phyloP scores from a whole-genome alignment of 805 yeast genomes.

The Yarrowia sp. region DNA sequence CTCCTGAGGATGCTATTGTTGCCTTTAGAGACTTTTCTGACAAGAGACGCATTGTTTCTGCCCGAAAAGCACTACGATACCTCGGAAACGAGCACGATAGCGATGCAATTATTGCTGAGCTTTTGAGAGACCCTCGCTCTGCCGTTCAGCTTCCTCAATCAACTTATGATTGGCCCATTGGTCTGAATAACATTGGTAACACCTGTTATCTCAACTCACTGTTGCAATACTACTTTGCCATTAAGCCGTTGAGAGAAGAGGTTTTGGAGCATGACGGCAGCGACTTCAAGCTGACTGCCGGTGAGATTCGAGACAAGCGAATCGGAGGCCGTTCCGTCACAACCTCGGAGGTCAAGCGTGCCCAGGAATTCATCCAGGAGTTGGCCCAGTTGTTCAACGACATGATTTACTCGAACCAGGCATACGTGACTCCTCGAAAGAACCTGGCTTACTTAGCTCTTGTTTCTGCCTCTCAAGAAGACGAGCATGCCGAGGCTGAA shows the following conservation, averaged over 20 bases:
- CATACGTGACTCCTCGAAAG: constrained; percentile 75
- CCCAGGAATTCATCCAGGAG: constrained; percentile 75
- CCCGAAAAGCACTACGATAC: constrained; percentile 52
- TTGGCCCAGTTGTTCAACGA: constrained; percentile 65
- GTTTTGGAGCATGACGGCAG: constrained; percentile 43
- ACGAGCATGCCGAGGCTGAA: constrained; percentile 27
- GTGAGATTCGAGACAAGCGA: constrained; percentile 50
- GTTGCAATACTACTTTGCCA: constrained; percentile 83
- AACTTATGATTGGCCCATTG: constrained; percentile 58
- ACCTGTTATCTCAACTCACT: constrained; percentile 92
- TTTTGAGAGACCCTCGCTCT: constrained; percentile 35
- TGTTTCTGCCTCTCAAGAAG: constrained; percentile 33
- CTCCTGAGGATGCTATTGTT: not conserved
- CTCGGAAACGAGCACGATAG: constrained; percentile 57
- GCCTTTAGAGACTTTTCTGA: constrained; percentile 10
- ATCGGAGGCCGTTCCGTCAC: constrained; percentile 86
- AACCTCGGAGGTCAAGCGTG: constrained; percentile 71
- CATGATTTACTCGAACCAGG: constrained; percentile 57
- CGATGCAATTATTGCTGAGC: constrained; percentile 51
- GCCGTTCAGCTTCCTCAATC: constrained; percentile 10
- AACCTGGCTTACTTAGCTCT: constrained; percentile 88
- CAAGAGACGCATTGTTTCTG: constrained; percentile 6
- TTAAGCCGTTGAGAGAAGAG: constrained; percentile 71
- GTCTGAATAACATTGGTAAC: constrained; percentile 90
- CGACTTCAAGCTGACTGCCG: constrained; percentile 28